Base-by-base conservation (phyloP, 768 basidiomycete species). In the Termitomyces sp. region DNA sequence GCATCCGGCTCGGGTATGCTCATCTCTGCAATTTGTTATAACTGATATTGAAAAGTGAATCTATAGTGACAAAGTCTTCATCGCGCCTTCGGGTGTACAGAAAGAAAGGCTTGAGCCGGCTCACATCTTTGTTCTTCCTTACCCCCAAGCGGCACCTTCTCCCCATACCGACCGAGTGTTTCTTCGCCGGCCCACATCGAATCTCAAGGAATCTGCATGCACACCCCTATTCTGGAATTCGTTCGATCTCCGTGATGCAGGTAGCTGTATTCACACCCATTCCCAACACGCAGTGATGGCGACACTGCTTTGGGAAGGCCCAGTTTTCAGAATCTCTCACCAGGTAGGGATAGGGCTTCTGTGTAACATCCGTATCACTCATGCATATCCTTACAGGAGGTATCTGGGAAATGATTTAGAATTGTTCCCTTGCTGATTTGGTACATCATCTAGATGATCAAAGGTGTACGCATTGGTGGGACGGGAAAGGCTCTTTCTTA, bases 191-290 rank as follows among this genome's bases (percentile, higher is more conserved):
- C 92, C 93, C 10, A 75, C 77, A 12, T 70, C 77, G 61, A 82
- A 85, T 59, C 78, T 95, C 60, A 93, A 91, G 66, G 91, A 95
- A 67, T 91, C 88, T 1, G 89, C 89, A 0, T 95, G 93, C 70
- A 94, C 93, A 0, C 93, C 93, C 13, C 76, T 94, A 16, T 95
- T 95, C 77, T 95, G 91, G 91, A 93, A 93, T 67, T 91, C 93
- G 2, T 95, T 93, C 68, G 87, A 88, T 35, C 73, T 90, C 63
- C 79, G 91, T 23, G 75, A 81, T 59, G 91, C 93, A 2, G 89
- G 89, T 1, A 91, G 91, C 47, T 95, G 92, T 66, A 93, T 95
- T 62, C 93, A 95, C 68, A 95, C 93, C 0, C 93, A 95, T 68
- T 92, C 89, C 0, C 93, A 95, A 69, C 84, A 94, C 70, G 93